Base-by-base conservation (phyloP, 2,329 filamentous ascomycete species). In the Coleophoma crateriformis region DNA sequence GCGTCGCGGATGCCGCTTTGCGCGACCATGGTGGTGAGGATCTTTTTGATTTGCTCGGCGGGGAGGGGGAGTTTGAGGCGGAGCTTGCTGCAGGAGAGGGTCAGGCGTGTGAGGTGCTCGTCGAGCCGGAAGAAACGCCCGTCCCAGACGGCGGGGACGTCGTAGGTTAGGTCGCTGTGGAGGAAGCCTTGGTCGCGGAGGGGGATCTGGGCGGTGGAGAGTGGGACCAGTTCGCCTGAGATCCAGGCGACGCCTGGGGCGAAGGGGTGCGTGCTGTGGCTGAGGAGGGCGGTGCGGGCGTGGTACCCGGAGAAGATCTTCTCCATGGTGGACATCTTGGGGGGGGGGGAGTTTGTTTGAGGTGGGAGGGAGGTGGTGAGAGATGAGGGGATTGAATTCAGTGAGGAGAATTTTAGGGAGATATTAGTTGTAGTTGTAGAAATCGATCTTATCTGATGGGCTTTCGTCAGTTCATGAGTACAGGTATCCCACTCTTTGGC, bases 151-250 rank as follows among this genome's bases (percentile, higher is more conserved):
- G 73, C 60, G 1, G 74, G 72, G 0, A 78, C 75, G 45, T 78
- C 75, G 57, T 78, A 78, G 1, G 75, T 78, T 1, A 77, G 57
- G 42, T 78, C 75, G 59, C 73, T 71, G 58, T 73, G 74, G 56
- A 77, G 58, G 58, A 78, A 78, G 15, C 75, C 75, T 60, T 78
- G 69, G 53, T 78, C 75, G 0, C 74, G 55, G 0, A 78, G 58
- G 1, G 75, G 75, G 15, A 78, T 75, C n/a, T 67, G 67, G 1
- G 75, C 75, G 42, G 75, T 59, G n/a, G 64, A 37, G 6, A 77
- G 57, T 3, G 74, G 73, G 0, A 69, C 64, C 4, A 72, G 59
- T 38, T 71, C 57, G 14, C 71, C 71, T 41, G 69, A 64, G 1
- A 77, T 57, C 74, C 71, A 78, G 19, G 74, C 74, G 4, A 77